Evolutionary conservation across 2,329 filamentous ascomycete species (phyloP).

Genomic region (Cryphonectria naterciae): DNA sequence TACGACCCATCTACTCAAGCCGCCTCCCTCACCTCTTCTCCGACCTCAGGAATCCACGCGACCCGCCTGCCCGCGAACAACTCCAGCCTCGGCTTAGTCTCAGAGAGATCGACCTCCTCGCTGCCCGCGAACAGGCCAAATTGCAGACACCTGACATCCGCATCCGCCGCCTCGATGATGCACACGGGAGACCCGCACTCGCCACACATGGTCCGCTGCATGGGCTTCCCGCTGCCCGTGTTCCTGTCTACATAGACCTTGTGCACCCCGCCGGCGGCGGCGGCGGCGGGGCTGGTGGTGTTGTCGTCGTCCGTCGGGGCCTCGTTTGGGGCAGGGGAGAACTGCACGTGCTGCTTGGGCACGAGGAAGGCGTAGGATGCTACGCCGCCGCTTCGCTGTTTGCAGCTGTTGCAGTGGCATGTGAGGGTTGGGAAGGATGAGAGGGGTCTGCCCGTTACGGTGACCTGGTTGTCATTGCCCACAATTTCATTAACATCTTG

Average conservation of each 20-base stretch:
- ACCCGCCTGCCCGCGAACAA: constrained; percentile 25
- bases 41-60: constrained; percentile 24
- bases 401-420: constrained; percentile 27
- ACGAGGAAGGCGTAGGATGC: constrained; percentile 27
- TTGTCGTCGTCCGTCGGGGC: not conserved
- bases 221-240: constrained; percentile 24
- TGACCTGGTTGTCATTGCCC: constrained; percentile 10
- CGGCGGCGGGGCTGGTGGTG: not conserved
- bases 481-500: not conserved
- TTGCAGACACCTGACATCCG: constrained; percentile 23
- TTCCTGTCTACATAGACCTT: constrained; percentile 21
- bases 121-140: constrained; percentile 24
- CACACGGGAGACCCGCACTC: constrained; percentile 27
- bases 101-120: constrained; percentile 12
- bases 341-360: constrained; percentile 22
- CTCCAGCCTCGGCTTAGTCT: constrained; percentile 18
- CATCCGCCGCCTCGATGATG: constrained; percentile 20
- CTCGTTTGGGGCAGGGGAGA: constrained; percentile 9
- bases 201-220: constrained; percentile 29
- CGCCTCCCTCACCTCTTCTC: constrained; percentile 23
- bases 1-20: constrained; percentile 3
- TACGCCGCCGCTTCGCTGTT: constrained; percentile 26
- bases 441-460: constrained; percentile 21
- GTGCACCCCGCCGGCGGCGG: constrained; percentile 5
- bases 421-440: constrained; percentile 23